Evolutionary conservation across 1,284 basidiomycete species (phyloP), one percentile per base, ranked within the genome.

Genomic region (Puccinia hordei): DNA sequence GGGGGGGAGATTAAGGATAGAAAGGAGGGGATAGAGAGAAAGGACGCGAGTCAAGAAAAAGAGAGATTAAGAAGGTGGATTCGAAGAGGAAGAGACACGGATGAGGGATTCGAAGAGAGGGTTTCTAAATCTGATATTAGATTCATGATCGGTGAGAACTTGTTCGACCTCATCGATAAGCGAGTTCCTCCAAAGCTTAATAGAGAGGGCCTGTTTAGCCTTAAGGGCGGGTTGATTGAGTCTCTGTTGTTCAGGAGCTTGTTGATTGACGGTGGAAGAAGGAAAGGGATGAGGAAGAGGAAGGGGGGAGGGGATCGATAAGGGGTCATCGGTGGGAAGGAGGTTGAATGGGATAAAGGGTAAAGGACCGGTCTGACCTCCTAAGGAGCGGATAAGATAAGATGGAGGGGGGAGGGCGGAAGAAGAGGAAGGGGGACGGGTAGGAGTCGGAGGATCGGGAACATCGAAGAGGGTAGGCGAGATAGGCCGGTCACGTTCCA

Each of bases 91-190:
- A 24, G 68, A 51, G 46, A 80, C 77, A 49, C 77, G 30, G 24
- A 38, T 35, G 2, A 80, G 72, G 51, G 68, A 72, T 53, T 80
- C 77, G 24, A 63, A 46, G 27, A 63, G n/a, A 33, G 77, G 77
- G 24, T 80, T 69, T 49, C 77, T 41, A 41, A 69, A 80, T 30
- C 77, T 17, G 41, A 41, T 51, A 17, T 49, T 63, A 49, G 77
- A 72, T 65, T 80, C 69, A 46, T 80, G 77, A 24, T 80, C 77
- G 30, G 41, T 73, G 30, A 69, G 57, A 27, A 80, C 59, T 51
- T 63, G 57, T 65, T 80, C 77, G 27, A 72, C 69, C 69, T 80
- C 69, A 63, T 80, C 77, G 17, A 80, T 80, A n/a, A 80, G 63
- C 49, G 44, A 55, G 38, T 51, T 71, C 33, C 69, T 80, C 77